phyloP scores from a whole-genome alignment of 257 asterid species.

The Solanum tarapatanum region DNA sequence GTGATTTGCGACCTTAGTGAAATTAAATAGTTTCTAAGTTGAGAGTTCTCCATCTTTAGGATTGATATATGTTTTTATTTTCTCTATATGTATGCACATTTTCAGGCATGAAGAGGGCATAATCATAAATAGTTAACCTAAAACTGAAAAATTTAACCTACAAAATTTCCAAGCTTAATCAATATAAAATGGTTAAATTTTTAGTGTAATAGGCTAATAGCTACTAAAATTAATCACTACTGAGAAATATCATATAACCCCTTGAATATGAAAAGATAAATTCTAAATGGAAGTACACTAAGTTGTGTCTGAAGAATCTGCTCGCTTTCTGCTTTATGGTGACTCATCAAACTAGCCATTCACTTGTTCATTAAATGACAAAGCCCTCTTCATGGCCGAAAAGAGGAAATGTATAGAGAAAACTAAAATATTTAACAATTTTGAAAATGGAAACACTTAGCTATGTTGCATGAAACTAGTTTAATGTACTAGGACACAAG shows the following conservation, averaged over 20 bases:
- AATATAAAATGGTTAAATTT: neutral
- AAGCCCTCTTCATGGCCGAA: constrained; percentile 14
- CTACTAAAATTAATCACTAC: too few relatives aligned
- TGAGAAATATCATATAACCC: too few relatives aligned
- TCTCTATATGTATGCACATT: too few relatives aligned
- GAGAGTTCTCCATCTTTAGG: too few relatives aligned
- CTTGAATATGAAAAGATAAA: neutral
- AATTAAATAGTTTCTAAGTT: too few relatives aligned
- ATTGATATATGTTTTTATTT: too few relatives aligned
- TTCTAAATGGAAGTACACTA: neutral
- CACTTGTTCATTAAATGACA: constrained; percentile 31
- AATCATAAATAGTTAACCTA: neutral
- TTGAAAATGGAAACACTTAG: too few relatives aligned
- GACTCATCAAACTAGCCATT: constrained; percentile 51
- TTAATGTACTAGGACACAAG: neutral
- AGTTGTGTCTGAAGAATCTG: neutral
- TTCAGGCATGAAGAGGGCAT: neutral
- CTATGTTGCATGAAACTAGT: too few relatives aligned
- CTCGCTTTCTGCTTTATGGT: constrained; percentile 1
- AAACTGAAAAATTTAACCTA: neutral
- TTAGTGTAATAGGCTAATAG: too few relatives aligned
- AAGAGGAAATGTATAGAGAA: neutral
- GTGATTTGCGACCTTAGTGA: too few relatives aligned
- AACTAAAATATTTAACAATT: neutral
- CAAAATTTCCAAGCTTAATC: neutral